Conservation (phyloP, 768 basidiomycete genomes). For the Amanita thiersii region DNA sequence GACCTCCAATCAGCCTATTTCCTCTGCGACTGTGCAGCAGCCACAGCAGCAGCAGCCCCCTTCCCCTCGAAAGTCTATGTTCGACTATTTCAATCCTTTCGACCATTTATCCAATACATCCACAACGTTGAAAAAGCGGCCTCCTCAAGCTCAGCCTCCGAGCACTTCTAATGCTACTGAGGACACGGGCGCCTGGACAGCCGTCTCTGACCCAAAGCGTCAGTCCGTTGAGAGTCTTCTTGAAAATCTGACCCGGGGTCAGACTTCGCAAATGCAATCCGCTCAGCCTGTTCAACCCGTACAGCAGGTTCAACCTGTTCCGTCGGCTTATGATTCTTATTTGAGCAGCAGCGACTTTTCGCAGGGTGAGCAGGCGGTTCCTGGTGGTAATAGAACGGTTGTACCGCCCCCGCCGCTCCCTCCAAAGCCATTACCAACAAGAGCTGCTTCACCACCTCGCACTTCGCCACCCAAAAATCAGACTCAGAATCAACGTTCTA, state of each 20-base stretch:
- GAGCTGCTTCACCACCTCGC: slow-evolving; percentile 44
- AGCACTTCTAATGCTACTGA: slow-evolving; percentile 41
- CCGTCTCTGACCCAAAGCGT: slow-evolving; percentile 55
- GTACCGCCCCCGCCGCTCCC: slow-evolving; percentile 54
- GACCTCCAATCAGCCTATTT: slow-evolving; percentile 21
- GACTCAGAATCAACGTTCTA: slow-evolving; percentile 38
- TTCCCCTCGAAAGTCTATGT: slow-evolving; percentile 73
- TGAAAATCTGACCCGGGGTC: slow-evolving; percentile 58
- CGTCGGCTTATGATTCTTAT: slow-evolving; percentile 39
- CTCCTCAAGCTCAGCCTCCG: slow-evolving; percentile 41
- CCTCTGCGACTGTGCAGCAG: slow-evolving; percentile 18
- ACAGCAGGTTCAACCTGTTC: slow-evolving; percentile 27
- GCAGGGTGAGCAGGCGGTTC: slow-evolving; percentile 28
- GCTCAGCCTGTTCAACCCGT: slow-evolving; percentile 23
- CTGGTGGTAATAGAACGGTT: slow-evolving; percentile 27
- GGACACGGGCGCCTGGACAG: slow-evolving; percentile 48
- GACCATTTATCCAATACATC: slow-evolving; percentile 61
- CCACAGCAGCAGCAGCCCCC: slow-evolving; percentile 42
- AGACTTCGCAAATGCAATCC: slow-evolving; percentile 19
- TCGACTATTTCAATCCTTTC: slow-evolving; percentile 80
- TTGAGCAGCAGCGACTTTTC: slow-evolving; percentile 34
- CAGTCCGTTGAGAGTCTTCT: slow-evolving; percentile 80
- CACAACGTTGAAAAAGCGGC: slow-evolving; percentile 56
- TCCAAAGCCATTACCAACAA: slow-evolving; percentile 41
- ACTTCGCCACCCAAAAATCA: slow-evolving; percentile 59